A percentile compares a stretch with the other conserved stretches of the same genome.
These are phyloP conservation scores for Aureobasidium sp. DNA, from an alignment of 2,329 filamentous ascomycete genomes.

Conservation along the genomic window DNA sequence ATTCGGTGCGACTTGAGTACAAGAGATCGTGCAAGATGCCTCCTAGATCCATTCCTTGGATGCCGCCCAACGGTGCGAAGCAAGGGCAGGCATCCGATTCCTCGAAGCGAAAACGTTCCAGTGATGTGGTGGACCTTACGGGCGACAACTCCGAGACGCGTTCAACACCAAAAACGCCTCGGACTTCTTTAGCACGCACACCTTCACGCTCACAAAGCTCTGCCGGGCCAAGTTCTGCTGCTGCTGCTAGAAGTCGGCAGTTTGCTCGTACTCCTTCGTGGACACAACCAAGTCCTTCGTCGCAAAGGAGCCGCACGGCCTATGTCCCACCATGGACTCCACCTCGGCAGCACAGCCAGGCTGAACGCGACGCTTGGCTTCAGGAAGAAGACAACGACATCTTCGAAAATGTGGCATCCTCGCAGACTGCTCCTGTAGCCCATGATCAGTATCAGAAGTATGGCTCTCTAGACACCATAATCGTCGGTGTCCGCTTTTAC, in stretches of 20 bases:
- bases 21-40: neutral
- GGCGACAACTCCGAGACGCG: neutral
- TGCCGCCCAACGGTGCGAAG: neutral
- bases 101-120: conserved; percentile 6
- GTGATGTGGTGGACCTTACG: conserved; percentile 9
- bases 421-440: conserved; percentile 17
- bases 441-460: conserved; percentile 22
- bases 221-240: neutral
- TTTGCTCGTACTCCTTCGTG: neutral
- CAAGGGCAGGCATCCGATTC: neutral
- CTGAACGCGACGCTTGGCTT: conserved; percentile 11
- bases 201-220: conserved; percentile 3
- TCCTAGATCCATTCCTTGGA: conserved; percentile 7
- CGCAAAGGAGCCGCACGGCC: neutral
- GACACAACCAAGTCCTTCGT: conserved; percentile 1
- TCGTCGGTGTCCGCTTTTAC: conserved; percentile 56
- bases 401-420: conserved; percentile 23
- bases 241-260: neutral
- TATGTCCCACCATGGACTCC: conserved; percentile 2
- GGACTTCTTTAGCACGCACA: neutral
- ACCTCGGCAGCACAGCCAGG: neutral
- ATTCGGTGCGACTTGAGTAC: neutral
- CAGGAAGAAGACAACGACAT: conserved; percentile 21
- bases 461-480: conserved; percentile 41
- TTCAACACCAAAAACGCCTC: conserved; percentile 5